Evolutionary conservation across 148 eudicot species (phyloP).

Genomic region (Talinum fruticosum): DNA sequence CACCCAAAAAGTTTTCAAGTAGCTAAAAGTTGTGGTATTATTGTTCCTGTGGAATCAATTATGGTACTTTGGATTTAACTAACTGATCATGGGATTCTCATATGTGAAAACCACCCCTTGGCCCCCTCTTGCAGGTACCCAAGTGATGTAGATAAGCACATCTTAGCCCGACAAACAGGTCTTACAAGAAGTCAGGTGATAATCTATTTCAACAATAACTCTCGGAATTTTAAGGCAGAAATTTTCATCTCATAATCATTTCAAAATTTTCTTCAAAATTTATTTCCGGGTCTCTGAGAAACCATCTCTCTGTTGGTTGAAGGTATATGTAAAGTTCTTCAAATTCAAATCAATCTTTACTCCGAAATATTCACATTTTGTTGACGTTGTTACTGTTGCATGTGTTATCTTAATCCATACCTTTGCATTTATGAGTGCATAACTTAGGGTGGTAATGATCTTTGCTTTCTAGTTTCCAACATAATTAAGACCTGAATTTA

Average conservation of each 20-base stretch:
- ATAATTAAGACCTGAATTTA: not conserved
- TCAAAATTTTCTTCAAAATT: no score
- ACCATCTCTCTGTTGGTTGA: no score
- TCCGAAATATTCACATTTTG: no score
- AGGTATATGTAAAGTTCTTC: no score
- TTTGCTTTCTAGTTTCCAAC: conserved; percentile 1
- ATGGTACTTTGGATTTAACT: conserved; percentile 3
- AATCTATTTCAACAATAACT: not conserved
- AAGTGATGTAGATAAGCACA: conserved; percentile 95
- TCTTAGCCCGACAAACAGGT: conserved; percentile 92
- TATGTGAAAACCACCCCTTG: not conserved
- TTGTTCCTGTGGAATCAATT: conserved; percentile 20
- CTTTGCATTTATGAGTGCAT: no score
- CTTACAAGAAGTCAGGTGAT: conserved; percentile 94
- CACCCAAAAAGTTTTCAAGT: conserved; percentile 12
- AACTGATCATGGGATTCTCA: not conserved
- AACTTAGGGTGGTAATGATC: not conserved
- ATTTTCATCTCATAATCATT: not conserved
- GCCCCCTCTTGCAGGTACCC: conserved; percentile 67
- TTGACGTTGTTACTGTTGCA: no score
- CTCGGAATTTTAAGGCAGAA: not conserved
- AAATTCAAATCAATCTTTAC: no score
- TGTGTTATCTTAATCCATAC: no score
- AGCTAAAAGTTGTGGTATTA: conserved; percentile 9
- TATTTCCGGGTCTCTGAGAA: no score